Evolutionary conservation across 139 green algal species (phyloP).

Genomic region (Closterium sp.): DNA sequence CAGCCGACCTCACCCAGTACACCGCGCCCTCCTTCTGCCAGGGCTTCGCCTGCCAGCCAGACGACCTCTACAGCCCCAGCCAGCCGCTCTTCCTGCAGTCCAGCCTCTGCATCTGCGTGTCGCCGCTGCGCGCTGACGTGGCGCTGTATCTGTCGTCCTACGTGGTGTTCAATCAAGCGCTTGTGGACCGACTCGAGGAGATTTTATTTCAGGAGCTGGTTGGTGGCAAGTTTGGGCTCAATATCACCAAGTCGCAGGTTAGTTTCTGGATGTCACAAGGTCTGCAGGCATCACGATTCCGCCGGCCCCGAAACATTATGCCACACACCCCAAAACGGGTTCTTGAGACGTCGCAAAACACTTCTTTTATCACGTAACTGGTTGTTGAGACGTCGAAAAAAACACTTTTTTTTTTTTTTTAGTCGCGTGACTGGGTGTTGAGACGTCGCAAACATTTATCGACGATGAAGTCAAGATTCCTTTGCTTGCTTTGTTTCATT

Average conservation of each 20-base stretch:
- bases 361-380: no score
- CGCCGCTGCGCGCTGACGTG: neutral
- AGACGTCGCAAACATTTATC: no score
- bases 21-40: neutral
- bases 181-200: neutral
- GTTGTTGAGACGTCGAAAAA: no score
- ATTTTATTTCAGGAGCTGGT: neutral
- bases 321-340: no score
- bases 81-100: neutral
- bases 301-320: no score
- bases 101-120: neutral
- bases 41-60: neutral
- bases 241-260: neutral
- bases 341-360: no score
- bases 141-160: neutral
- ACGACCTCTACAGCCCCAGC: neutral
- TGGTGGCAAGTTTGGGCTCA: neutral
- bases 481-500: no score
- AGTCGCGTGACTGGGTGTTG: no score
- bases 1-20: neutral
- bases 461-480: no score
- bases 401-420: no score
- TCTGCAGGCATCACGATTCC: no score
- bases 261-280: no score
- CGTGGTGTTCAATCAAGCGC: neutral